Conservation (phyloP, 345 rosid genomes). For the Aethionema arabicum region DNA sequence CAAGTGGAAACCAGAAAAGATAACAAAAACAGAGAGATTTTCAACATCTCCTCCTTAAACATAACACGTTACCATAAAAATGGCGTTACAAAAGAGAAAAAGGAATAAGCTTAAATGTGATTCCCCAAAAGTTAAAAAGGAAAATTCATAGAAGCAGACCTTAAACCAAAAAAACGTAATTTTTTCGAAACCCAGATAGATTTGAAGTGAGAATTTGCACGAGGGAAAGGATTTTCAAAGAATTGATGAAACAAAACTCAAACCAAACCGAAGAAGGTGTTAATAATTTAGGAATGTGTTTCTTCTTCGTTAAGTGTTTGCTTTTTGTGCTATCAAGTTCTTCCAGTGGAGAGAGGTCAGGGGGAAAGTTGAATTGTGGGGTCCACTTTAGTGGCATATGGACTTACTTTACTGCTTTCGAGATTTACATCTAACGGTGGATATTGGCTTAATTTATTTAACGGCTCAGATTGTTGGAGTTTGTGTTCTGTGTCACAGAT, state of each 20-base stretch:
- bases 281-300: slow-evolving; percentile 24
- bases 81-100: slow-evolving; percentile 8
- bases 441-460: not conserved
- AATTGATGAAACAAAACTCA: not conserved
- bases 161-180: slow-evolving; percentile 3
- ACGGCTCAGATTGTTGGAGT: slow-evolving; percentile 28
- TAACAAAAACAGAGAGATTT: slow-evolving; percentile 35
- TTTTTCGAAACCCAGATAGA: not conserved
- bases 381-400: slow-evolving; percentile 26
- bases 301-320: slow-evolving; percentile 40
- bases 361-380: slow-evolving; percentile 28
- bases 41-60: slow-evolving; percentile 52
- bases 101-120: slow-evolving; percentile 18
- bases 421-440: slow-evolving; percentile 29
- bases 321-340: slow-evolving; percentile 14
- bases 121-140: slow-evolving; percentile 11
- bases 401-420: slow-evolving; percentile 23
- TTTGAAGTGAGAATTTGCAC: slow-evolving; percentile 19
- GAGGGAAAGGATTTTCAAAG: not conserved
- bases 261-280: not conserved
- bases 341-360: slow-evolving; percentile 26
- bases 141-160: slow-evolving; percentile 23
- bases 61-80: slow-evolving; percentile 31
- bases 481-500: too few relatives aligned
- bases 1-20: slow-evolving; percentile 39